Percentiles rank a stretch among this genome's conserved stretches.
Conservation (phyloP, 2,329 filamentous ascomycete genomes). For the Fusarium sp. region DNA sequence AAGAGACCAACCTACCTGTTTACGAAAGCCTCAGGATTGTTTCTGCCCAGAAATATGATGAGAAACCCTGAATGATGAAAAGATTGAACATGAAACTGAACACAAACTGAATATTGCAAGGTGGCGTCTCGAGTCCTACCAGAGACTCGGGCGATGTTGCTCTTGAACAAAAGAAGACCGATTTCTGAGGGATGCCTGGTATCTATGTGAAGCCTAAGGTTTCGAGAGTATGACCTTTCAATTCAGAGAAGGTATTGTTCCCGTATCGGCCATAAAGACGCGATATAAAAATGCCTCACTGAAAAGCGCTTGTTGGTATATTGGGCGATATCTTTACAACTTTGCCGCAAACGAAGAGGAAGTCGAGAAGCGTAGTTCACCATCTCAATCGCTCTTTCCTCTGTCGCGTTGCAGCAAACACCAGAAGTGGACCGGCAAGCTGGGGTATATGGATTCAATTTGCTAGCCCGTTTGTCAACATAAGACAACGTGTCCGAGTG, state of each 20-base stretch:
- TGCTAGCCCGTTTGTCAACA: rapidly evolving
- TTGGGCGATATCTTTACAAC: neutral
- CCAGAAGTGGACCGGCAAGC: neutral
- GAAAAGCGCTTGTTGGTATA: neutral
- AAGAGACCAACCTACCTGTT: neutral
- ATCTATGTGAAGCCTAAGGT: neutral
- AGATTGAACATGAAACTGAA: neutral
- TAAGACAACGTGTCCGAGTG: conserved; percentile 21
- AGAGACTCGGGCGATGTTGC: neutral
- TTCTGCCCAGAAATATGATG: neutral
- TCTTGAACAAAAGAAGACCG: neutral
- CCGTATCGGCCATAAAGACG: neutral
- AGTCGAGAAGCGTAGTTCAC: neutral
- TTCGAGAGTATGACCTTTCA: neutral
- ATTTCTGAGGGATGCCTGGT: too few relatives aligned
- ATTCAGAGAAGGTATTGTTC: neutral
- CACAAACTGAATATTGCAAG: rapidly evolving
- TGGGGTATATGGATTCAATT: neutral
- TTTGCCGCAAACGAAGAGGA: neutral
- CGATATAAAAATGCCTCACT: neutral
- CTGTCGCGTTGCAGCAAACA: neutral
- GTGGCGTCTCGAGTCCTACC: neutral
- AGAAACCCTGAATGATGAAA: neutral
- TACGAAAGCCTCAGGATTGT: neutral
- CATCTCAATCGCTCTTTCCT: neutral